A percentile compares a stretch with the other conserved stretches of the same genome.
Conservation (phyloP, 495 filamentous ascomycete genomes). For the Xylaria venustula region DNA sequence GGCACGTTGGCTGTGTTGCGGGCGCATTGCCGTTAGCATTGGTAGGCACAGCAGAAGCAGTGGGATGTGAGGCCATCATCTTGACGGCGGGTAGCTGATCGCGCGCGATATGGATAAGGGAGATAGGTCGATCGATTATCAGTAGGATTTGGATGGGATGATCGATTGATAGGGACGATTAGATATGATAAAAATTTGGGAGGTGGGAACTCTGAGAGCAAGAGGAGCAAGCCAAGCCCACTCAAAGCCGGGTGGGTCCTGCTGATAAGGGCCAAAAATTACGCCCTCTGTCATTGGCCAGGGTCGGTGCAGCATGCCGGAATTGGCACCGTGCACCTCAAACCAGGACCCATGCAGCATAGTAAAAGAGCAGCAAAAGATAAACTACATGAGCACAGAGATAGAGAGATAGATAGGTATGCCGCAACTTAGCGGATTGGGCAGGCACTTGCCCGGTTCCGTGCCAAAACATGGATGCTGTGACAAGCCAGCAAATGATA, state of each 20-base stretch:
- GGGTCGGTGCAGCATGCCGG: not conserved
- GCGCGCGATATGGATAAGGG: constrained; percentile 12
- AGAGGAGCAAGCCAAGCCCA: constrained; percentile 8
- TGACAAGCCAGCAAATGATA: not conserved
- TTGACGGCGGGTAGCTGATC: constrained; percentile 17
- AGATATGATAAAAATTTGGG: constrained; percentile 33
- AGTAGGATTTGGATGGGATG: constrained; percentile 18
- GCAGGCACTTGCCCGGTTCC: constrained; percentile 1
- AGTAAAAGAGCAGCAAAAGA: not conserved
- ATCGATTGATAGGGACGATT: constrained; percentile 26
- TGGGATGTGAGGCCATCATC: constrained; percentile 35
- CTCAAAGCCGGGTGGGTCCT: not conserved
- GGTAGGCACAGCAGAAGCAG: constrained; percentile 18
- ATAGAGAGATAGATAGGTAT: constrained; percentile 1
- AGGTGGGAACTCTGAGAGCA: constrained; percentile 20
- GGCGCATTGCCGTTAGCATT: constrained; percentile 46
- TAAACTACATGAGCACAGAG: too few species aligned
- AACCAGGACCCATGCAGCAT: not conserved
- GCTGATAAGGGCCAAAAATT: constrained; percentile 12
- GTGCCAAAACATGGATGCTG: not conserved
- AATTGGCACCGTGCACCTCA: not conserved
- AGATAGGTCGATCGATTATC: constrained; percentile 19
- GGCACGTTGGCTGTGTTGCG: constrained; percentile 89
- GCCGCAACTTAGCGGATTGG: constrained; percentile 18
- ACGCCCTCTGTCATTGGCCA: not conserved